Conservation (phyloP, 176 grass and related monocot genomes). For the Thalia dealbata region DNA sequence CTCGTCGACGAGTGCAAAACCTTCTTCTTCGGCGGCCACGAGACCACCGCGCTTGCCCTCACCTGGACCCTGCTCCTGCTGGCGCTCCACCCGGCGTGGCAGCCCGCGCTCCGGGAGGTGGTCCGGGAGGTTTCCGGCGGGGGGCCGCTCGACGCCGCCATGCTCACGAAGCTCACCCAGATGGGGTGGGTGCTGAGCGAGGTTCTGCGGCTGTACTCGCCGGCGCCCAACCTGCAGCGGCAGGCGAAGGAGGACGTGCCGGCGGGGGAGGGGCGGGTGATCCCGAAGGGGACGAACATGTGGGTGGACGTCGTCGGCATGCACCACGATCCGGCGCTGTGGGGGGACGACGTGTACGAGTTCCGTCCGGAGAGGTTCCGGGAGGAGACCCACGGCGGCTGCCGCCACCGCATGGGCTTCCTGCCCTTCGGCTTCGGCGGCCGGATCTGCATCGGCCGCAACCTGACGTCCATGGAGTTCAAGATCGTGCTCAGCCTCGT, state of each 20-base stretch:
- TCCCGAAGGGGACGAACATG: constrained; percentile 78
- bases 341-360: constrained; percentile 45
- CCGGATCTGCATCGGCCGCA: constrained; percentile 54
- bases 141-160: constrained; percentile 3
- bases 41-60: constrained; percentile 64
- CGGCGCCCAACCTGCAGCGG: constrained; percentile 66
- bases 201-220: constrained; percentile 71
- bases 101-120: constrained; percentile 39
- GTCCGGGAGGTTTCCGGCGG: neutral
- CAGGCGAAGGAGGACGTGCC: constrained; percentile 52
- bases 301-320: constrained; percentile 89
- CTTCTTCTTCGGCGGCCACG: constrained; percentile 94
- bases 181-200: constrained; percentile 83
- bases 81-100: constrained; percentile 67
- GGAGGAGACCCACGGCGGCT: constrained; percentile 32
- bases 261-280: neutral
- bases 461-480: constrained; percentile 62
- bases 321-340: constrained; percentile 61
- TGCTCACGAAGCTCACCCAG: constrained; percentile 43
- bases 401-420: constrained; percentile 64
- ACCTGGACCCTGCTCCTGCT: constrained; percentile 80
- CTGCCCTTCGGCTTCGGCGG: constrained; percentile 71
- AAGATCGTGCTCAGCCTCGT: constrained; percentile 58
- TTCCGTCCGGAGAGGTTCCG: constrained; percentile 58
- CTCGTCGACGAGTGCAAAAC: constrained; percentile 98